Evolutionary conservation across 306 rosid genomes (phyloP), one percentile per base, ranked within the genome.

Genomic region (Dicorynia guianensis): DNA sequence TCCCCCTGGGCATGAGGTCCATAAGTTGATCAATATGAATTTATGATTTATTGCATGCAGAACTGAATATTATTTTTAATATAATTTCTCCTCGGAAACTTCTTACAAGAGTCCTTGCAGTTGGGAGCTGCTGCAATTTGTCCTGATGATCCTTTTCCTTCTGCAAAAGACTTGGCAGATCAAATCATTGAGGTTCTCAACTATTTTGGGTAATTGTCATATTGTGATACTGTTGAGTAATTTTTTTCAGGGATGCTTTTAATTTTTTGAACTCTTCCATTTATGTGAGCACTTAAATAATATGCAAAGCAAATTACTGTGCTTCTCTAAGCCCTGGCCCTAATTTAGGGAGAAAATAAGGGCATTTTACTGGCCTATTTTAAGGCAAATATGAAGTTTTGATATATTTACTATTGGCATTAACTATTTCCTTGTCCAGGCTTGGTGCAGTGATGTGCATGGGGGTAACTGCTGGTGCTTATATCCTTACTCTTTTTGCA

Each of bases 401-500:
- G 17, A 65, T 61, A 20, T 78, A 71, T 35, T 80, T 70, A 48
- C 79, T 81, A 40, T 85, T 72, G 81, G 47, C 71, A 61, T 76
- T 42, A 53, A 62, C 43, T 36, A 36, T 69, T 33, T 69, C 63
- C 54, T 75, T 63, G 62, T 75, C 64, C 88, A 94, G 99, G 89
- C 96, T 95, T 78, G 97, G 92, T 71, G 97, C 97, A 36, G 99
- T 95, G 74, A 95, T 95, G 99, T 95, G 99, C 80, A 95, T 95
- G 99, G 99, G 99, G 78, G 99, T 92, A 65, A 95, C 99, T 10
- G 97, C 97, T 5, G 97, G 99, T 78, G 99, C 99, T 49, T 92
- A 95, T 79, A 87, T 95, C 72, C 97, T 95, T 43, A 79, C 93
- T 9, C 85, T 95, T 53, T 95, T 95, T 49, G 97, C 99, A n/a